Evolutionary conservation across 148 eudicot genomes (phyloP).

Genomic region (Rhododendron ferrugineum): DNA sequence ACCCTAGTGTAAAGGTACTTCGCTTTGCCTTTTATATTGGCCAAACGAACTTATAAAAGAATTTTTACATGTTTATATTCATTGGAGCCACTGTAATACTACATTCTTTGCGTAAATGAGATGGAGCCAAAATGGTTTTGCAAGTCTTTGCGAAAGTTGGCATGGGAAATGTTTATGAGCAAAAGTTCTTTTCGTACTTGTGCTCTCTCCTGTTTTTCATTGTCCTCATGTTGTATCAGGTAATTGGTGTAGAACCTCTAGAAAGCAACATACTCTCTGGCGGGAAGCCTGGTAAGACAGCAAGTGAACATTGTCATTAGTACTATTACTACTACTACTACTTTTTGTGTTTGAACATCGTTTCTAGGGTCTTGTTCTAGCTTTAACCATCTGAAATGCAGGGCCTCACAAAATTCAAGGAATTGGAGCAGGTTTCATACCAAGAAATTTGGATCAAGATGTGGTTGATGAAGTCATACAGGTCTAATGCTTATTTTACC

Average conservation of each 20-base stretch:
- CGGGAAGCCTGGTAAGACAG: conserved; percentile 88
- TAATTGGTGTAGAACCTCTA: conserved; percentile 87
- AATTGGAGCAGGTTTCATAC: conserved; percentile 98
- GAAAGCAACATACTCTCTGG: conserved; percentile 97
- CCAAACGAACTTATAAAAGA: not conserved
- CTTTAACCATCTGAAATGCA: conserved; percentile 37
- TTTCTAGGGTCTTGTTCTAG: not conserved
- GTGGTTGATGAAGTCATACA: conserved; percentile 90
- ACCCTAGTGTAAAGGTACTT: conserved; percentile 64
- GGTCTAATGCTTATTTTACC: conserved; percentile 34
- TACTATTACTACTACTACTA: not conserved
- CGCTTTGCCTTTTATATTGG: not conserved
- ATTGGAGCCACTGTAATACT: not conserved
- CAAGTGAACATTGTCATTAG: not conserved
- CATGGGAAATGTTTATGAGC: not conserved
- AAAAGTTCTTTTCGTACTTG: not conserved
- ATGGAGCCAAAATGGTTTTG: conserved; percentile 2
- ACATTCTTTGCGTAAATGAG: not conserved
- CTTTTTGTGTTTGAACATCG: not conserved
- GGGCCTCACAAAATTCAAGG: conserved; percentile 99
- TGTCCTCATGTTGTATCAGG: conserved; percentile 28
- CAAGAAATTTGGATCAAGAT: conserved; percentile 66
- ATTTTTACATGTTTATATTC: not conserved
- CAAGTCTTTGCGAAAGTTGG: conserved; percentile 1
- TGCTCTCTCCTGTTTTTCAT: not conserved